Conservation (phyloP, 1,284 basidiomycete species). For the Porogramme epimiltina region DNA sequence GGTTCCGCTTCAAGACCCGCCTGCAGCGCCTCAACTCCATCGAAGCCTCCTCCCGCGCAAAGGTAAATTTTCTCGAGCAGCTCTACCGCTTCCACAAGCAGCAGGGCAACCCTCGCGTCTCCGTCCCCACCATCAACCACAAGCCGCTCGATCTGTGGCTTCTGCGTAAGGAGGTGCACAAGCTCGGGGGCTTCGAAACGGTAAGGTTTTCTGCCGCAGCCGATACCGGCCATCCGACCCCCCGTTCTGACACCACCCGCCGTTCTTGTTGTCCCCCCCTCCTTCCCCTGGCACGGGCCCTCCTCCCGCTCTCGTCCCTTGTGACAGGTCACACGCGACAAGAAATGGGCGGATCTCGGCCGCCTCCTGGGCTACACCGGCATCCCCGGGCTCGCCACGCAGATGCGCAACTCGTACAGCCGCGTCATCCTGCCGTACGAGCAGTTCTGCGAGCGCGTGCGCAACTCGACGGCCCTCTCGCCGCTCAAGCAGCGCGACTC, state of each 20-base stretch:
- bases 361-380: constrained; percentile 80
- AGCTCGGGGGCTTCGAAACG: constrained; percentile 83
- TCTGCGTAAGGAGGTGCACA: constrained; percentile 88
- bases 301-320: constrained; percentile 3
- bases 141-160: constrained; percentile 92
- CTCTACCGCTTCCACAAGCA: constrained; percentile 92
- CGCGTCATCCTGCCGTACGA: constrained; percentile 95
- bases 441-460: constrained; percentile 80
- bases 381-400: constrained; percentile 81
- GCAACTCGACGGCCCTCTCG: constrained; percentile 59
- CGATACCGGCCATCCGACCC: constrained; percentile 1
- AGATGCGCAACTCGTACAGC: constrained; percentile 88
- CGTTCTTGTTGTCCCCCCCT: constrained; percentile 2
- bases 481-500: constrained; percentile 34
- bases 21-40: constrained; percentile 96
- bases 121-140: constrained; percentile 91
- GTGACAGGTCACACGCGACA: constrained; percentile 69
- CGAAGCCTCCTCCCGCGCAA: constrained; percentile 94
- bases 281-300: neutral
- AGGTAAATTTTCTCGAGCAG: constrained; percentile 97
- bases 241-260: constrained; percentile 13
- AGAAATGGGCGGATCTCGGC: constrained; percentile 88
- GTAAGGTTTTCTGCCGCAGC: constrained; percentile 41
- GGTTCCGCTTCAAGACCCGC: constrained; percentile 94
- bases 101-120: constrained; percentile 84